A percentile compares a stretch with the other conserved stretches of the same genome.
phyloP scores from a whole-genome alignment of 208 protist species.

The Histomonas meleagridis region DNA sequence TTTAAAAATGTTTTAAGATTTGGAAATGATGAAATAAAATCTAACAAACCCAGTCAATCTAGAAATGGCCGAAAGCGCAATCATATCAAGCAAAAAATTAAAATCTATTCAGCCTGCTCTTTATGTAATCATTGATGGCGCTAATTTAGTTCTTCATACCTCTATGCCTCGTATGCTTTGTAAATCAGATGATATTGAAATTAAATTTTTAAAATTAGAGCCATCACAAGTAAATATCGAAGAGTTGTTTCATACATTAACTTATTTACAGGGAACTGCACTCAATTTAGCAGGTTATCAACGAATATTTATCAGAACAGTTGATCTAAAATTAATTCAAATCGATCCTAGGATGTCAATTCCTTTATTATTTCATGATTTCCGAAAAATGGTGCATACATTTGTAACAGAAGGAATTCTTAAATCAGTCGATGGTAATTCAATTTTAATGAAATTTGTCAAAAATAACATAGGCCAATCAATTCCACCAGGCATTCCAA shows the following conservation, averaged over 20 bases:
- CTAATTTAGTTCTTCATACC: neutral
- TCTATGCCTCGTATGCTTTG: neutral
- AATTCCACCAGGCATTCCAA: neutral
- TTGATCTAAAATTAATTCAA: constrained; percentile 6
- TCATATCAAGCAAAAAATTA: constrained; percentile 13
- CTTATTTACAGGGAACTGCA: neutral
- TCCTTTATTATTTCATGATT: neutral
- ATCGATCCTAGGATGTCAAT: neutral
- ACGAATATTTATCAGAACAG: neutral
- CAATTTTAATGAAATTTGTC: constrained; percentile 15
- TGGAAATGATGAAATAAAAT: no score
- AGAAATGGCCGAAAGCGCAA: neutral
- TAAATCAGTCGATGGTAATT: neutral
- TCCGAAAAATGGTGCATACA: neutral
- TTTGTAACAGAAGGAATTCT: neutral
- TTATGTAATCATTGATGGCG: neutral
- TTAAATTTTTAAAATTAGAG: neutral
- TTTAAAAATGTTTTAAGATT: no score
- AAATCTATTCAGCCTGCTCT: neutral
- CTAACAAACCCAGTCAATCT: no score
- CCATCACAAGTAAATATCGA: neutral
- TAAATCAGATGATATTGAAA: neutral
- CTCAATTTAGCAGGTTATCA: neutral
- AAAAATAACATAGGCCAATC: neutral
- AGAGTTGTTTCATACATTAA: neutral